Base-by-base conservation (phyloP, 108 stramenopile genomes). In the Nitzschia inconspicua region DNA sequence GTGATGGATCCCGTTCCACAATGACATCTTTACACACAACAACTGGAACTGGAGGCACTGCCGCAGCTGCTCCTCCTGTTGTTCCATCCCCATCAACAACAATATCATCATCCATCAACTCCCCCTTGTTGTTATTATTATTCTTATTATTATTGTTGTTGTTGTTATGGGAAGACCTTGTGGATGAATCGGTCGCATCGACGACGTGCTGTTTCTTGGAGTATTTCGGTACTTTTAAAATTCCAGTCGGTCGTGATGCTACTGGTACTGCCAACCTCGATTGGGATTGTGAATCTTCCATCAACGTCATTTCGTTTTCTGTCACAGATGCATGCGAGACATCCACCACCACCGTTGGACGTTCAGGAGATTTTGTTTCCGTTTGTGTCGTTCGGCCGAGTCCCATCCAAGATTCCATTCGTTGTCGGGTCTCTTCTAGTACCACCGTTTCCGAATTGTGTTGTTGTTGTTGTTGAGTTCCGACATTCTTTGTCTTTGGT, bases 401-500 rank as follows among this genome's bases (percentile, higher is more conserved):
- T 1, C 70, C 70, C 61, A 71, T 63, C 70, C 70, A 71, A 10
- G 28, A 19, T 50, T 63, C 70, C 70, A 71, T 63, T 30, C 57
- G 52, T 32, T 58, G 44, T 25, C 60, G 37, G 0, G 46, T 29
- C 23, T 57, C 57, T 30, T 71, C 62, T n/a, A n/a, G n/a, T 13
- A 37, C 36, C n/a, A n/a, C n/a, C n/a, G n/a, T n/a, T n/a, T n/a
- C n/a, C n/a, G n/a, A n/a, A n/a, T n/a, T n/a, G n/a, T n/a, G n/a
- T n/a, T n/a, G n/a, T n/a, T n/a, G n/a, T n/a, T n/a, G n/a, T n/a
- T n/a, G n/a, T n/a, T n/a, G n/a, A n/a, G n/a, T n/a, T n/a, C n/a
- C n/a, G n/a, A n/a, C n/a, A n/a, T n/a, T n/a, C n/a, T n/a, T n/a
- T n/a, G n/a, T n/a, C n/a, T n/a, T n/a, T n/a, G n/a, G n/a, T n/a